Evolutionary conservation across 192 early-diverging fungal genomes (phyloP).

Genomic region (Dispira parvispora): DNA sequence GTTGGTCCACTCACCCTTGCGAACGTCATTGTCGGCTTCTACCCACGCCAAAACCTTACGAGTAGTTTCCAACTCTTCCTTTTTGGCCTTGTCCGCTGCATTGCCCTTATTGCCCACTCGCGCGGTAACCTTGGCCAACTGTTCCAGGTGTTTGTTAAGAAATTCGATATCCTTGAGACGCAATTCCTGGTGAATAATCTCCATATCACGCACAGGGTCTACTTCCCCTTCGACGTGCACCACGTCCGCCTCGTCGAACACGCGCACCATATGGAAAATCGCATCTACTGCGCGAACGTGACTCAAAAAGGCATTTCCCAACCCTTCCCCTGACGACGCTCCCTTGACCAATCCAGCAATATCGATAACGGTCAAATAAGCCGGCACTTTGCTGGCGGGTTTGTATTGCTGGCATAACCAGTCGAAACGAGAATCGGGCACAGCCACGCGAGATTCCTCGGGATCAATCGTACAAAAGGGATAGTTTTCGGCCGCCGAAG

Average conservation of each 20-base stretch:
- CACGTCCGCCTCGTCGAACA: conserved; percentile 87
- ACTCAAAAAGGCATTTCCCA: conserved; percentile 90
- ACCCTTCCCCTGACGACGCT: conserved; percentile 53
- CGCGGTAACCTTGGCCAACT: conserved; percentile 43
- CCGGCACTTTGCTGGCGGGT: conserved; percentile 45
- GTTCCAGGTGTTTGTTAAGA: conserved; percentile 54
- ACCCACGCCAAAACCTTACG: conserved; percentile 67
- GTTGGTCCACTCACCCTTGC: conserved; percentile 77
- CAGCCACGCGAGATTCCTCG: conserved; percentile 73
- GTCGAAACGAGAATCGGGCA: conserved; percentile 81
- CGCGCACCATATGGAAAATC: conserved; percentile 71
- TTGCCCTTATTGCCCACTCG: conserved; percentile 62
- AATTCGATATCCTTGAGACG: conserved; percentile 84
- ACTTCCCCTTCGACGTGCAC: conserved; percentile 82
- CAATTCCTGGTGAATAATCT: conserved; percentile 91
- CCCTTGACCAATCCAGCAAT: conserved; percentile 98
- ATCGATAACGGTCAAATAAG: conserved; percentile 84
- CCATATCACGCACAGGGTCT: conserved; percentile 81
- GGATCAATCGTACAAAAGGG: conserved; percentile 98
- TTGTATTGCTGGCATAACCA: conserved; percentile 56
- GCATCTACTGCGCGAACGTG: conserved; percentile 78
- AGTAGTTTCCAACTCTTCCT: conserved; percentile 64
- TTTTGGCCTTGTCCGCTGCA: conserved; percentile 74
- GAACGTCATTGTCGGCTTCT: conserved; percentile 64
- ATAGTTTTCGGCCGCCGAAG: conserved; percentile 76